Base-by-base conservation (phyloP, 1,284 basidiomycete genomes). In the Peniophora sp. region DNA sequence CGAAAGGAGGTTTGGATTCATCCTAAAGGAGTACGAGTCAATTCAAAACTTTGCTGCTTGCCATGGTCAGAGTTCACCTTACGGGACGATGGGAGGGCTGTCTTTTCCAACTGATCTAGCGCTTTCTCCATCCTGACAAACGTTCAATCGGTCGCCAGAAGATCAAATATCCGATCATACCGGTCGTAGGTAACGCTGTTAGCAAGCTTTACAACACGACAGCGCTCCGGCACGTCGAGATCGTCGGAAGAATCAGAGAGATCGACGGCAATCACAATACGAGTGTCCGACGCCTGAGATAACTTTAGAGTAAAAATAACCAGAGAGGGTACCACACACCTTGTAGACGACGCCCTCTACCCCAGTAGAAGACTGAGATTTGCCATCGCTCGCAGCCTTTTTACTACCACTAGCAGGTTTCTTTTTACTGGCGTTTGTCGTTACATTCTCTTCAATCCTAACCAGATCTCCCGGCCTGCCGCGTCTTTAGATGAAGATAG, bases 131-230 rank as follows among this genome's bases (percentile, higher is more conserved):
- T 94, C 54, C 90, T 91, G 52, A n/a, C 32, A 20, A 51, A 24
- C 50, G 25, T 45, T 38, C 14, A 34, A 9, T 47, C 16, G 12
- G 12, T 32, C 14, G 32, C 5, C 32, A 17, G 22, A 17, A 38
- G 19, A 9, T 27, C 10, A 24, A 23, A 38, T 32, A 27, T 24
- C 10, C 14, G 48, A 24, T 48, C 61, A 45, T 61, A 86, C 89
- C 94, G 79, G 61, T 97, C 92, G 62, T 89, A 95, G 0, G 95
- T 97, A 10, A 89, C 83, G 47, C 85, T 92, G 60, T 97, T 97
- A 3, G 92, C 94, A 2, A 97, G 75, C 65, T 97, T 97, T 49
- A 97, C 68, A 54, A 96, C 68, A 14, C 90, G 74, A 63, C 91
- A 88, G 39, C 88, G 73, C 57, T 94, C 90, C 1, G 93, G 92